These are phyloP conservation scores for Phycomyces blakesleeanus DNA, from an alignment of 192 early-diverging fungal genomes.

Conservation along the genomic window DNA sequence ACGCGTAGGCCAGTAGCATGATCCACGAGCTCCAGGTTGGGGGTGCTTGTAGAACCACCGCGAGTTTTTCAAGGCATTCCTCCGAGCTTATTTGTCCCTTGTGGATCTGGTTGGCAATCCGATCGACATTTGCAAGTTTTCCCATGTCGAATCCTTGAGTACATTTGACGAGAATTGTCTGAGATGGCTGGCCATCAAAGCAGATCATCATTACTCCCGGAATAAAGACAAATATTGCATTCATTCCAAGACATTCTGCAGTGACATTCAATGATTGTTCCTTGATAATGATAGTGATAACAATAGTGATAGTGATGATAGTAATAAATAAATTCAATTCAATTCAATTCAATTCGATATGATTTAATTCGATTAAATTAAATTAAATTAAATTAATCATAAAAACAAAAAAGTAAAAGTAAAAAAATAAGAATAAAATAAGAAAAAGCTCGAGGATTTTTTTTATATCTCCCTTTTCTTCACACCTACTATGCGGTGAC, in stretches of 20 bases:
- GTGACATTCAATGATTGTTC: constrained; percentile 40
- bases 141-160: constrained; percentile 64
- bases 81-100: constrained; percentile 41
- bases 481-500: constrained; percentile 40
- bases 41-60: constrained; percentile 50
- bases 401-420: too few relatives aligned
- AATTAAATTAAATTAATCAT: too few relatives aligned
- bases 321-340: too few relatives aligned
- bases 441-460: too few relatives aligned
- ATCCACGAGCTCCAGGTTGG: constrained; percentile 53
- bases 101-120: constrained; percentile 46
- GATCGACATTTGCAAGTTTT: constrained; percentile 58
- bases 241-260: constrained; percentile 45
- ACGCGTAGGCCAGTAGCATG: constrained; percentile 41
- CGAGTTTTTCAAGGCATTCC: constrained; percentile 45
- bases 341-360: too few relatives aligned
- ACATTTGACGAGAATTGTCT: constrained; percentile 62
- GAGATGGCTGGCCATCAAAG: constrained; percentile 61
- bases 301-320: too few relatives aligned
- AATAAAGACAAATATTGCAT: constrained; percentile 58
- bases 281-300: too few relatives aligned
- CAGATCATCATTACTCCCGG: constrained; percentile 66
- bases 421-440: too few relatives aligned
- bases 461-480: not conserved
- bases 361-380: too few relatives aligned